These are phyloP conservation scores for Neurospora tetrasperma DNA, from an alignment of 495 filamentous ascomycete genomes.

Conservation along the genomic window DNA sequence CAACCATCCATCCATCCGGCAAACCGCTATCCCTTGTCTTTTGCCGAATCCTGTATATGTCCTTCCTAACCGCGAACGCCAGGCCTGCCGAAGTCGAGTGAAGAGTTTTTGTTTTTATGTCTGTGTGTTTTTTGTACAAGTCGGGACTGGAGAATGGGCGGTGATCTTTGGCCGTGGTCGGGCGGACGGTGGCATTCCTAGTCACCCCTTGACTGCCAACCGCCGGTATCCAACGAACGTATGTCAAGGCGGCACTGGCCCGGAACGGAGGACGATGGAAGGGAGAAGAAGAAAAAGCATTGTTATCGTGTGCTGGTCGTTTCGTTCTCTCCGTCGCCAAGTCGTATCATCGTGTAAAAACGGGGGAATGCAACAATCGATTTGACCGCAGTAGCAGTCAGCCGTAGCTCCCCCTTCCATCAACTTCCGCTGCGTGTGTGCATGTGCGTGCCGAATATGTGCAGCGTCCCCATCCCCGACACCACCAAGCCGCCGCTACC, in stretches of 20 bases:
- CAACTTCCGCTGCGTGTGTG: not conserved
- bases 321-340: not conserved
- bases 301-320: not conserved
- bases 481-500: not conserved
- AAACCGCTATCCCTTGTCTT: not conserved
- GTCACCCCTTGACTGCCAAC: not conserved
- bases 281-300: not conserved
- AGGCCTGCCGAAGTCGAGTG: slow-evolving; percentile 39
- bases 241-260: not conserved
- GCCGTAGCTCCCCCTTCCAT: not conserved
- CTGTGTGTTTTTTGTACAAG: not conserved
- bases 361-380: not conserved
- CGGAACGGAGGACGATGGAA: not conserved
- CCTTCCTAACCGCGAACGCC: slow-evolving; percentile 25
- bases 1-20: not conserved
- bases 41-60: not conserved
- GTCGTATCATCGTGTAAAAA: not conserved
- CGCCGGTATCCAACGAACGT: not conserved
- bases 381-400: not conserved
- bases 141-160: not conserved
- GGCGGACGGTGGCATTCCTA: not conserved
- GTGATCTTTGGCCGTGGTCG: not conserved
- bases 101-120: slow-evolving; percentile 19
- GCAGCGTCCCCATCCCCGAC: not conserved
- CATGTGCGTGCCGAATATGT: not conserved